Percentiles rank a stretch among this genome's conserved stretches.
These are phyloP conservation scores for Paspalum notatum DNA, from an alignment of 176 grass and related monocot genomes.

Conservation along the genomic window DNA sequence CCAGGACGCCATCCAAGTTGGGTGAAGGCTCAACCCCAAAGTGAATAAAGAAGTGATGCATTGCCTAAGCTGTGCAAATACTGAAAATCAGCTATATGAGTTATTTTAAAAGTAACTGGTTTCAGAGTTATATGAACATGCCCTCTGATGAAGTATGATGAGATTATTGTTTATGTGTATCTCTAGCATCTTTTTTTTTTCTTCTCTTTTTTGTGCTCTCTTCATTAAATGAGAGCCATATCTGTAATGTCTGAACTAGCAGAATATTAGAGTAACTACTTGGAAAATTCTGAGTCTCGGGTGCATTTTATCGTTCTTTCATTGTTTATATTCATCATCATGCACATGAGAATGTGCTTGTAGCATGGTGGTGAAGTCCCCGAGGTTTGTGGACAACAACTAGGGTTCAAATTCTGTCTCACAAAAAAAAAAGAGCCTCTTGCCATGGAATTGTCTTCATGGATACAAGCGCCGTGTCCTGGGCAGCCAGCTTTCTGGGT, in stretches of 20 bases:
- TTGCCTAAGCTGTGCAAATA: constrained; percentile 27
- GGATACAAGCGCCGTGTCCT: too few relatives aligned
- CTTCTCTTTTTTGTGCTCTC: constrained; percentile 15
- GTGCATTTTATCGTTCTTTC: constrained; percentile 27
- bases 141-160: constrained; percentile 29
- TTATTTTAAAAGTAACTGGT: constrained; percentile 16
- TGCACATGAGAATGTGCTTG: constrained; percentile 5
- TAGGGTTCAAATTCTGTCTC: too few relatives aligned
- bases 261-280: constrained; percentile 50
- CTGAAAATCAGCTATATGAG: constrained; percentile 36
- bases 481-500: too few relatives aligned
- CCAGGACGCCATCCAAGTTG: constrained; percentile 47
- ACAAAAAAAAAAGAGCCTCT: too few relatives aligned
- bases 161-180: constrained; percentile 42
- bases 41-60: constrained; percentile 31
- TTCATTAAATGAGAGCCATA: constrained; percentile 30
- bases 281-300: constrained; percentile 19
- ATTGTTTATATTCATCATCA: constrained; percentile 45
- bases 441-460: too few relatives aligned
- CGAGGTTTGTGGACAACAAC: too few relatives aligned
- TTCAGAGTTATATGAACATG: constrained; percentile 32
- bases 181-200: constrained; percentile 27
- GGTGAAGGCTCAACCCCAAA: constrained; percentile 46
- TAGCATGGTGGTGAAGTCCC: too few relatives aligned
- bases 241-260: constrained; percentile 53